phyloP scores from a whole-genome alignment of 352 stramenopile species.

The Globisporangium viniferum region DNA sequence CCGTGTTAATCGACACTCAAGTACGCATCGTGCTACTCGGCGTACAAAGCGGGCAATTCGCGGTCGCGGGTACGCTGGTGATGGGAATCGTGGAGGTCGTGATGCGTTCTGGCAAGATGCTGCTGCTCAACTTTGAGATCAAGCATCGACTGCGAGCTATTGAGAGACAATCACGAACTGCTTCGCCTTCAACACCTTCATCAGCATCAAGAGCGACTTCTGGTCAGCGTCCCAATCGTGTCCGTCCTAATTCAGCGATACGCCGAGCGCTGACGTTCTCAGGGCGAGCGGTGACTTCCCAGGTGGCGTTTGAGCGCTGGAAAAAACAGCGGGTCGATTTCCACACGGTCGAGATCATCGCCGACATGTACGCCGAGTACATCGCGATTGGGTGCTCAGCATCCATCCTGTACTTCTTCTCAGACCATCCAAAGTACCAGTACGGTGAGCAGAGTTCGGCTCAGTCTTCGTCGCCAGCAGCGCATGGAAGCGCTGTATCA shows the following conservation, averaged over 20 bases:
- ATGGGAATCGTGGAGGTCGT: constrained; percentile 6
- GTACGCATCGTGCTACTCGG: constrained; percentile 20
- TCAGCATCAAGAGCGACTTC: neutral
- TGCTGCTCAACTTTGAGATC: neutral
- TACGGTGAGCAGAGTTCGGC: neutral
- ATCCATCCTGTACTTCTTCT: constrained; percentile 41
- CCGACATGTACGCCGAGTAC: constrained; percentile 52
- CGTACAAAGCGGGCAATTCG: neutral
- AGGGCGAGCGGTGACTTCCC: neutral
- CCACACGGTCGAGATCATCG: constrained; percentile 32
- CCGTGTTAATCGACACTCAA: constrained; percentile 22
- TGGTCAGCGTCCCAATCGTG: neutral
- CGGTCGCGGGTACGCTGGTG: neutral
- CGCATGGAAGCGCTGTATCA: neutral
- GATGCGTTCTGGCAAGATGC: neutral
- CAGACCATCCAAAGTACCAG: constrained; percentile 28
- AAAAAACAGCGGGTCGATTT: constrained; percentile 20
- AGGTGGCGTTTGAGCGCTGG: constrained; percentile 25
- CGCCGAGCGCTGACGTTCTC: neutral
- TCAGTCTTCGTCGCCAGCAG: neutral
- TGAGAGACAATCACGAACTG: neutral
- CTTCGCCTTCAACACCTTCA: neutral
- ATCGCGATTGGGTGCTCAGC: constrained; percentile 44
- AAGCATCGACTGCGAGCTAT: neutral
- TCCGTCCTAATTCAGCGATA: neutral